phyloP scores from a whole-genome alignment of 176 grass and related monocot species.

The Hyparrhenia diplandra region DNA sequence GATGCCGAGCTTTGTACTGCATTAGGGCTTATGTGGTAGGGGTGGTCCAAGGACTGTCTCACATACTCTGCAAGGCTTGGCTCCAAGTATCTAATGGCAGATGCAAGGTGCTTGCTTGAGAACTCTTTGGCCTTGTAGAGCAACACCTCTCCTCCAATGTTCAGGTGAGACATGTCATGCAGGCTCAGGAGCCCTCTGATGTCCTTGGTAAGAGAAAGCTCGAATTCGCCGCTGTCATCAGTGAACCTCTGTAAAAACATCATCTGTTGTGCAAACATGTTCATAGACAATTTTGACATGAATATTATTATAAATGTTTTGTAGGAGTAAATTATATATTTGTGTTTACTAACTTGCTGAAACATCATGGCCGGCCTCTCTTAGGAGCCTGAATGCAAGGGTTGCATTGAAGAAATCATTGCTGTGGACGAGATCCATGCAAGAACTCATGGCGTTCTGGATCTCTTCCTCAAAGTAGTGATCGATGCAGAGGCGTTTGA shows the following conservation, averaged over 20 bases:
- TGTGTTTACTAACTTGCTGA: too few species aligned
- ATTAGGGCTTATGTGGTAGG: slow-evolving; percentile 54
- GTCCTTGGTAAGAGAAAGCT: slow-evolving; percentile 12
- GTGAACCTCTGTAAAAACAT: slow-evolving; percentile 42
- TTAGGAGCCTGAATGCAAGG: slow-evolving; percentile 33
- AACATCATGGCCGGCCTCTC: slow-evolving; percentile 39
- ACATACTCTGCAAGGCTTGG: slow-evolving; percentile 32
- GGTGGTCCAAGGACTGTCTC: slow-evolving; percentile 47
- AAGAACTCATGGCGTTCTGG: not conserved
- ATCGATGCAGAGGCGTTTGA: slow-evolving; percentile 45
- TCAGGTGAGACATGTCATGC: slow-evolving; percentile 59
- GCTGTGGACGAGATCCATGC: not conserved
- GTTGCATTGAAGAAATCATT: slow-evolving; percentile 17
- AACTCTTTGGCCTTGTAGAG: slow-evolving; percentile 58
- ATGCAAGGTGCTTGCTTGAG: slow-evolving; percentile 36
- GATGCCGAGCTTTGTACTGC: slow-evolving; percentile 55
- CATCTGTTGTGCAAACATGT: not conserved
- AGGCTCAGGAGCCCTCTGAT: slow-evolving; percentile 50
- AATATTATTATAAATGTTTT: too few species aligned
- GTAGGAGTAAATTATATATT: too few species aligned
- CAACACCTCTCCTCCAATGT: slow-evolving; percentile 37
- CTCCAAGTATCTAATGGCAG: not conserved
- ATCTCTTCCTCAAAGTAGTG: slow-evolving; percentile 40
- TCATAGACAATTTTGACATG: not conserved
- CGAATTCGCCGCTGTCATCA: slow-evolving; percentile 32